Conservation (phyloP, 2,329 filamentous ascomycete species). For the Colletotrichum cereale region DNA sequence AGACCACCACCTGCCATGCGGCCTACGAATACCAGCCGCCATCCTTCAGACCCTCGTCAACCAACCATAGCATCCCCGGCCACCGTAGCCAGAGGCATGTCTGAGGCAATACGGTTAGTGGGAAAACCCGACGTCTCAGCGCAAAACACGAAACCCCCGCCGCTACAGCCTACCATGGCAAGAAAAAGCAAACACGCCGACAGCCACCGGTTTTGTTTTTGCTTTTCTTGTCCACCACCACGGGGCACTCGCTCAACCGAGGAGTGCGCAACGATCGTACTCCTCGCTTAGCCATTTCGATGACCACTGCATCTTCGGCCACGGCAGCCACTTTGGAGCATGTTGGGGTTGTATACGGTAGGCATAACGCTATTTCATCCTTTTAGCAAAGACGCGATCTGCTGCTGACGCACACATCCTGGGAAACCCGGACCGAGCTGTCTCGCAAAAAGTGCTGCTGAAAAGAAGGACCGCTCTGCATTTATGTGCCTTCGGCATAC, state of each 20-base stretch:
- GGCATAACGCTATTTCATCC: constrained; percentile 5
- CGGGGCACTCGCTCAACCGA: constrained; percentile 23
- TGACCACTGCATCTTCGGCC: constrained; percentile 5
- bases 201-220: constrained; percentile 23
- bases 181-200: constrained; percentile 30
- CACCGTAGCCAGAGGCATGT: constrained; percentile 19
- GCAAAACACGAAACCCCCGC: constrained; percentile 27
- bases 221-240: constrained; percentile 3
- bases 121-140: constrained; percentile 37
- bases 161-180: constrained; percentile 1
- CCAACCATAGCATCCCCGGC: constrained; percentile 16
- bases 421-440: not conserved
- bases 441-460: not conserved
- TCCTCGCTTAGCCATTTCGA: constrained; percentile 5
- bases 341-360: constrained; percentile 11
- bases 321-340: constrained; percentile 10
- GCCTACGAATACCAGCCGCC: constrained; percentile 3
- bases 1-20: constrained; percentile 15
- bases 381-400: not conserved
- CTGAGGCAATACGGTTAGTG: constrained; percentile 37
- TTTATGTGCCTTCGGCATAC: not conserved
- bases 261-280: constrained; percentile 15
- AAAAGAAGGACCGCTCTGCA: not conserved
- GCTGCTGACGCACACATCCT: constrained; percentile 5
- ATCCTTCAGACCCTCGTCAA: constrained; percentile 10